Base-by-base conservation (phyloP, 257 asterid species). In the Solanum acaule region DNA sequence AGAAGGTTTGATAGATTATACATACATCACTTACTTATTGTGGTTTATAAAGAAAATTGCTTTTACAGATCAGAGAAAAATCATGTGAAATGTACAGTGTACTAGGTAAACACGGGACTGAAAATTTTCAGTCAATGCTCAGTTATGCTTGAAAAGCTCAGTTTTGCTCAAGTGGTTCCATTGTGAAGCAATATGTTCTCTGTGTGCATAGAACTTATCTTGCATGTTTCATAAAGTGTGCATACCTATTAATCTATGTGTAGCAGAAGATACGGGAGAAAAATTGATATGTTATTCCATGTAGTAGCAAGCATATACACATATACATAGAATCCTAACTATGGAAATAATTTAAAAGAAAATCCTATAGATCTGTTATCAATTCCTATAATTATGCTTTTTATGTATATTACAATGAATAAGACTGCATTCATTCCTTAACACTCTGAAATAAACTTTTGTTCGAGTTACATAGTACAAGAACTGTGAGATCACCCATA, bases 1-100 rank as follows among this genome's bases (percentile, higher is more conserved):
- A 96, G 90, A 87, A 97, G 98, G 98, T 97, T 77, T 29, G 84
- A 23, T 44, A 88, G 79, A 86, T 85, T 84, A 49, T 72, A 20
- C 86, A 35, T 87, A 59, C 29, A 18, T 49, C 27, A 52, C 72
- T 86, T 86, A 52, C 72, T 86, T 86, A 68, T 27, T 42, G 20
- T 82, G 86, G 86, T 82, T 44, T 82, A 12, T 49, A 18, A 22
- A 49, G 71, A 49, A 82, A 12, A 9, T 82, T 34, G 16, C 31
- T 18, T 81, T 46, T 82, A 49, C 6, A 29, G 34, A 82, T 49
- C 70, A 82, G 86, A 9, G 71, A 4, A 82, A 49, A 82, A 82
- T 31, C 29, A 6, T 49, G 86, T 82, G 70, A 82, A 49, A 49
- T 31, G 42, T 82, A 82, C 44, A 31, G 34, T 31, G 29, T 49